These are phyloP conservation scores for Colletotrichum sojae DNA, from an alignment of 2,329 filamentous ascomycete genomes.

Conservation along the genomic window DNA sequence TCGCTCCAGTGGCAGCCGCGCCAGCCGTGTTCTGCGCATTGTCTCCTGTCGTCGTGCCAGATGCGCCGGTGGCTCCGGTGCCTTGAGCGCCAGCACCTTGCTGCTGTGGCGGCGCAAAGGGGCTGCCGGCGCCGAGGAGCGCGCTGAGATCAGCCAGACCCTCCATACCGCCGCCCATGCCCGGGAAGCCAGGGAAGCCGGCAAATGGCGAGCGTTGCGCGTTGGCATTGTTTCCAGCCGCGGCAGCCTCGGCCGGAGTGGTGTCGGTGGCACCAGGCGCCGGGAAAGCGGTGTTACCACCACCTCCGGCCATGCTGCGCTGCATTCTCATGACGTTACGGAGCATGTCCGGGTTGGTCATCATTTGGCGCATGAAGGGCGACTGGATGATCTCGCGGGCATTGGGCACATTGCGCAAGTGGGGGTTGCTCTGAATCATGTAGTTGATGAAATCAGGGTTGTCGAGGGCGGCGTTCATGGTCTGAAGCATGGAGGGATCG, in stretches of 20 bases:
- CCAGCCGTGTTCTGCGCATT: conserved; percentile 35
- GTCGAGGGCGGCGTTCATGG: conserved; percentile 94
- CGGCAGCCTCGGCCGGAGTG: conserved; percentile 70
- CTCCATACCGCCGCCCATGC: conserved; percentile 43
- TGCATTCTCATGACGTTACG: conserved; percentile 88
- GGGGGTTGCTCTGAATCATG: conserved; percentile 93
- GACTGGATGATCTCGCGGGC: conserved; percentile 90
- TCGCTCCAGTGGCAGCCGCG: conserved; percentile 42
- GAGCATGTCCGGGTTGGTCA: conserved; percentile 90
- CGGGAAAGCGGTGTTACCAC: conserved; percentile 76
- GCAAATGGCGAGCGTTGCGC: conserved; percentile 60
- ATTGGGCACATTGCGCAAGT: conserved; percentile 80
- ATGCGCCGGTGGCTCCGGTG: not conserved
- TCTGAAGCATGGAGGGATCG: conserved; percentile 87
- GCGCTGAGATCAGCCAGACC: conserved; percentile 45
- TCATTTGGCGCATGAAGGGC: conserved; percentile 90
- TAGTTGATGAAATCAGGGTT: conserved; percentile 96
- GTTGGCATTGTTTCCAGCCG: conserved; percentile 48
- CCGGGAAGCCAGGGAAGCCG: conserved; percentile 46
- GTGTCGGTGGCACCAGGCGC: conserved; percentile 93
- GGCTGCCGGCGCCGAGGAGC: conserved; percentile 47
- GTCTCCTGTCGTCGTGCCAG: conserved; percentile 40
- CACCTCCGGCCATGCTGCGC: conserved; percentile 72
- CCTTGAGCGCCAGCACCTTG: conserved; percentile 36
- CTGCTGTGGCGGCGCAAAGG: conserved; percentile 38